Evolutionary conservation across 176 grass and related monocot species (phyloP).

Genomic region (Ananas comosus): DNA sequence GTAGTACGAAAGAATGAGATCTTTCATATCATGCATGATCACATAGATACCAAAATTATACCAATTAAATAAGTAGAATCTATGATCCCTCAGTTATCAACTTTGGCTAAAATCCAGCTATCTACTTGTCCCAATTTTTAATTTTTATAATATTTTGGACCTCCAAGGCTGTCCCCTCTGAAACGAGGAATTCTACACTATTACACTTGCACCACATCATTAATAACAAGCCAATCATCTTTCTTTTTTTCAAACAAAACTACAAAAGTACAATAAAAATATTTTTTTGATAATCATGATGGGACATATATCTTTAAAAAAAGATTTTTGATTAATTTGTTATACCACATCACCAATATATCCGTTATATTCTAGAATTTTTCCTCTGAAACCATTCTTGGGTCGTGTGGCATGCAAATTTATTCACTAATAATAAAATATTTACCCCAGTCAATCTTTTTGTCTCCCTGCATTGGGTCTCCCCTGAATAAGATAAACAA

Average conservation of each 20-base stretch:
- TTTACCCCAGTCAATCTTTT: slow-evolving; percentile 27
- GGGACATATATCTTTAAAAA: no score
- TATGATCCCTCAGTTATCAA: neutral
- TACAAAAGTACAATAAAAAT: no score
- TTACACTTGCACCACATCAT: no score
- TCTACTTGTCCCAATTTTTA: neutral
- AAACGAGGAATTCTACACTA: no score
- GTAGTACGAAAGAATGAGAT: neutral
- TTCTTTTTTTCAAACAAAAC: no score
- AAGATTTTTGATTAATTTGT: no score
- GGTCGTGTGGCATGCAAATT: slow-evolving; percentile 10
- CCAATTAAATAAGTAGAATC: neutral
- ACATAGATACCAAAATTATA: neutral
- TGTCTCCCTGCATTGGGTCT: slow-evolving; percentile 8
- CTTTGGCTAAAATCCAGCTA: neutral
- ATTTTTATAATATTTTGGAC: neutral
- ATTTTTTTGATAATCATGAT: no score
- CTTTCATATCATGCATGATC: neutral
- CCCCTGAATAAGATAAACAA: slow-evolving; percentile 9
- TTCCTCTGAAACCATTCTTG: slow-evolving; percentile 24
- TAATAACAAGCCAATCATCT: no score
- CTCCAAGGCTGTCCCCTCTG: slow-evolving; percentile 12
- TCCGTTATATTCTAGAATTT: no score
- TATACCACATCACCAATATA: no score
- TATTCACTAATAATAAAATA: slow-evolving; percentile 9